These are phyloP conservation scores for Aquanectria penicillioides DNA, from an alignment of 2,329 filamentous ascomycete species.

Conservation along the genomic window DNA sequence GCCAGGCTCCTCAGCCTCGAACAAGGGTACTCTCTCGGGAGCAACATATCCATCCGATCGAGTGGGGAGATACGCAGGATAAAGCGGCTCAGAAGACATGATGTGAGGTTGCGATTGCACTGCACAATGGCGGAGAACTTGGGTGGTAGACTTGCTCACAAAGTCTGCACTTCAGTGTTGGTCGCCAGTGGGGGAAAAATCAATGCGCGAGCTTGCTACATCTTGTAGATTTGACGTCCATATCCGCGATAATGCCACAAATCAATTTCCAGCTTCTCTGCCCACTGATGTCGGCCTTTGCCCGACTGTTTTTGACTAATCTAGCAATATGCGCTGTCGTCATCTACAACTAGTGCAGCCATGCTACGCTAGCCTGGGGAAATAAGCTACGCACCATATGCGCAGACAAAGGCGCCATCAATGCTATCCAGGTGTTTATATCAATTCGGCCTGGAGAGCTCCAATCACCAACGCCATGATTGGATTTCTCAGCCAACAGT, in stretches of 20 bases:
- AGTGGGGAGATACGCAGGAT: conserved; percentile 47
- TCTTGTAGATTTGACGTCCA: conserved; percentile 5
- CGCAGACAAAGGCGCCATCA: conserved; percentile 10
- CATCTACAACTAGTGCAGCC: conserved; percentile 11
- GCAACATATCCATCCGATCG: conserved; percentile 44
- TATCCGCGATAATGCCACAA: neutral
- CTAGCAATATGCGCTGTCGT: conserved; percentile 19
- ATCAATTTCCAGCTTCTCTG: neutral
- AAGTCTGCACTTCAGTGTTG: conserved; percentile 7
- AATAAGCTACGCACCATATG: conserved; percentile 5
- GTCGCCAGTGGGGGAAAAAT: conserved; percentile 1
- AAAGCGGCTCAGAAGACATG: conserved; percentile 43
- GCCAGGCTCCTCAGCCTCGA: conserved; percentile 45
- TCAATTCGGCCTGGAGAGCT: neutral
- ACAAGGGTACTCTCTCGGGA: conserved; percentile 37
- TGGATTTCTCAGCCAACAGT: neutral
- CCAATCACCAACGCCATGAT: neutral
- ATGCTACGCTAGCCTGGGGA: neutral
- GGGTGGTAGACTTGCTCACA: neutral
- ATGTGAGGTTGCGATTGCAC: neutral
- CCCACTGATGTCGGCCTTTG: conserved; percentile 6
- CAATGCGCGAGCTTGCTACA: neutral
- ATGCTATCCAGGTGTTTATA: neutral
- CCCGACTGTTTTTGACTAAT: conserved; percentile 24
- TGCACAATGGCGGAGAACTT: neutral